Percentiles rank a stretch among this genome's conserved stretches.
Conservation (phyloP, 495 filamentous ascomycete genomes). For the Sporormia fimetaria region DNA sequence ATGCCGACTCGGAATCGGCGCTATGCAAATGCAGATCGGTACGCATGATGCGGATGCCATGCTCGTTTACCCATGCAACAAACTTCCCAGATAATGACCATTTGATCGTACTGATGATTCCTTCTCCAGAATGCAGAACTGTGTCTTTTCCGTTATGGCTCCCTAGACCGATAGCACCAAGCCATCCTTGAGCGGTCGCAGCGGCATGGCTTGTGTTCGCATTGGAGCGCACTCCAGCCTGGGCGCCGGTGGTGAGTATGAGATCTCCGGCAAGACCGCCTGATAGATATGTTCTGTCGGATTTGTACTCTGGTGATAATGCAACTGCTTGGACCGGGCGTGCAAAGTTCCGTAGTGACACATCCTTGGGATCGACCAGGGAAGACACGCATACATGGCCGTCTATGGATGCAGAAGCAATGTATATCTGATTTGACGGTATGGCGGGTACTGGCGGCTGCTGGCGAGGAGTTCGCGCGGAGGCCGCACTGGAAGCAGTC, state of each 20-base stretch:
- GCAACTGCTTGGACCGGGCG: constrained; percentile 82
- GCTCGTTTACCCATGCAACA: constrained; percentile 89
- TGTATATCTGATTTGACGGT: constrained; percentile 77
- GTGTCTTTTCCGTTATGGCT: constrained; percentile 72
- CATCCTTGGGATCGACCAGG: constrained; percentile 65
- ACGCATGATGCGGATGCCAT: constrained; percentile 95
- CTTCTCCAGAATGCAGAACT: constrained; percentile 83
- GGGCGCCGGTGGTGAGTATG: constrained; percentile 75
- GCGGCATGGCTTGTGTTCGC: constrained; percentile 71
- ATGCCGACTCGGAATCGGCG: constrained; percentile 66
- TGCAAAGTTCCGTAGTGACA: constrained; percentile 83
- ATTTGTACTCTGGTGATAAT: constrained; percentile 84
- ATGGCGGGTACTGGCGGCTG: constrained; percentile 48
- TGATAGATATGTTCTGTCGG: constrained; percentile 74
- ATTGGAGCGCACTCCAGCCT: constrained; percentile 61
- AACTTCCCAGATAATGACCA: constrained; percentile 88
- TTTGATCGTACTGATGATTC: constrained; percentile 76
- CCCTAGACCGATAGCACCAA: constrained; percentile 71
- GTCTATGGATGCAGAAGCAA: constrained; percentile 88
- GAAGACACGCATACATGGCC: constrained; percentile 87
- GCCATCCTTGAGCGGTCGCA: constrained; percentile 81
- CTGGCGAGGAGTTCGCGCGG: constrained; percentile 41
- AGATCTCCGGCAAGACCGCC: constrained; percentile 83
- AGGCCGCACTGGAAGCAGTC: constrained; percentile 38
- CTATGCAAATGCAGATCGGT: constrained; percentile 72